Percentiles rank a stretch among this genome's conserved stretches.
Evolutionary conservation across 208 protist genomes (phyloP).

Genomic region (Crithidia expoeki): DNA sequence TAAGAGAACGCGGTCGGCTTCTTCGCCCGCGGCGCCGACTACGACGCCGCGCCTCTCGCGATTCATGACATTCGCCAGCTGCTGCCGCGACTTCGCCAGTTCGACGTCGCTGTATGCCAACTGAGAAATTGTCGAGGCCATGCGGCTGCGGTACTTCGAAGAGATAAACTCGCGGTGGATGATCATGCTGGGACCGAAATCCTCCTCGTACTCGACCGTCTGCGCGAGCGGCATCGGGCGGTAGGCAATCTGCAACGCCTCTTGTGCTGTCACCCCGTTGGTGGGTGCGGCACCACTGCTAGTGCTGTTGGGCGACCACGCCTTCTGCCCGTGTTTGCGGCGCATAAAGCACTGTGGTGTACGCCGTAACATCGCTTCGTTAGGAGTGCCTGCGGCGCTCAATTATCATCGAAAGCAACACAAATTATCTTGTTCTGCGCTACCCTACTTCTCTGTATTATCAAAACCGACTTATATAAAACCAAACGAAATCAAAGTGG

Average conservation of each 20-base stretch:
- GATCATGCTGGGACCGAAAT: conserved; percentile 85
- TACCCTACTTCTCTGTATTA: no score
- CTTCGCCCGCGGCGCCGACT: conserved; percentile 44
- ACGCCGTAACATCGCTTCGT: conserved; percentile 32
- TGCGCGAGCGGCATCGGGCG: conserved; percentile 76
- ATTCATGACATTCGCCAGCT: conserved; percentile 82
- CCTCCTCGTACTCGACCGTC: conserved; percentile 89
- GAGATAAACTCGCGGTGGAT: conserved; percentile 89
- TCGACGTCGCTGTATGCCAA: conserved; percentile 82
- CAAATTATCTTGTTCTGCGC: no score
- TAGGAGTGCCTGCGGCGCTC: no score
- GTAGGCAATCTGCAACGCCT: conserved; percentile 84
- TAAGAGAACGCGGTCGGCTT: conserved; percentile 64
- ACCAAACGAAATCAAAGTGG: no score
- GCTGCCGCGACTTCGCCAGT: conserved; percentile 55
- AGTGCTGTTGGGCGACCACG: conserved; percentile 79
- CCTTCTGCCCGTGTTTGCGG: conserved; percentile 68
- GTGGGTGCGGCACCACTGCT: conserved; percentile 63
- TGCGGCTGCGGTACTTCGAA: conserved; percentile 54
- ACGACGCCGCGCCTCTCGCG: conserved; percentile 65
- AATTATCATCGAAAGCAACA: no score
- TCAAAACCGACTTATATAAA: no score
- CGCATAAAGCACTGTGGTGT: conserved; percentile 32
- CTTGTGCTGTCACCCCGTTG: conserved; percentile 75
- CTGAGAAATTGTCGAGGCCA: conserved; percentile 60